Conservation (phyloP, 2,329 filamentous ascomycete species). For the Coccinonectria pachysandricola region DNA sequence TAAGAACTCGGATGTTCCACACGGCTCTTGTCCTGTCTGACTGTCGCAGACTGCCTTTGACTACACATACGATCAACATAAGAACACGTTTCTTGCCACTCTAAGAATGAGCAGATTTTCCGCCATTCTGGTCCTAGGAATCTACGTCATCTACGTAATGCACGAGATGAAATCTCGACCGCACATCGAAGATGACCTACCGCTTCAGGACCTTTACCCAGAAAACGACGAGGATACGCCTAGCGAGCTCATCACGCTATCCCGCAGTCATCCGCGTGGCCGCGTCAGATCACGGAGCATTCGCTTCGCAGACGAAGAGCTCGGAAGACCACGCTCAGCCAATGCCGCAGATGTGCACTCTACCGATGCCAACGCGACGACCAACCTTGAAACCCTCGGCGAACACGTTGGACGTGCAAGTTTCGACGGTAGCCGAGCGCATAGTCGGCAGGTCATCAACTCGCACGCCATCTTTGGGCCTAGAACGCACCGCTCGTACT, state of each 20-base stretch:
- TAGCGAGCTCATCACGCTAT: constrained; percentile 3
- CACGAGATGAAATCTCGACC: constrained; percentile 61
- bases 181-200: constrained; percentile 59
- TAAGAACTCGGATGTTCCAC: too few species aligned
- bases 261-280: constrained; percentile 8
- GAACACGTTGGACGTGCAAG: constrained; percentile 1
- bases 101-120: constrained; percentile 69
- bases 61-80: constrained; percentile 43
- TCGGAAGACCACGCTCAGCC: constrained; percentile 3
- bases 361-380: background rate
- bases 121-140: constrained; percentile 61
- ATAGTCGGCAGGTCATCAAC: too few species aligned
- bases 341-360: too few species aligned
- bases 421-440: constrained; percentile 1
- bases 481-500: constrained; percentile 14
- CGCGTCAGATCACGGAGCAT: too few species aligned
- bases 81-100: constrained; percentile 48
- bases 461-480: constrained; percentile 11
- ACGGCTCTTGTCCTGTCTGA: too few species aligned
- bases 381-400: background rate
- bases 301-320: constrained; percentile 20
- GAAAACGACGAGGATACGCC: constrained; percentile 19
- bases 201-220: constrained; percentile 57
- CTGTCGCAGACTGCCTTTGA: constrained; percentile 29
- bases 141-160: constrained; percentile 63